Evolutionary conservation across 208 protist genomes (phyloP).

Genomic region (Crithidia acanthocephali): DNA sequence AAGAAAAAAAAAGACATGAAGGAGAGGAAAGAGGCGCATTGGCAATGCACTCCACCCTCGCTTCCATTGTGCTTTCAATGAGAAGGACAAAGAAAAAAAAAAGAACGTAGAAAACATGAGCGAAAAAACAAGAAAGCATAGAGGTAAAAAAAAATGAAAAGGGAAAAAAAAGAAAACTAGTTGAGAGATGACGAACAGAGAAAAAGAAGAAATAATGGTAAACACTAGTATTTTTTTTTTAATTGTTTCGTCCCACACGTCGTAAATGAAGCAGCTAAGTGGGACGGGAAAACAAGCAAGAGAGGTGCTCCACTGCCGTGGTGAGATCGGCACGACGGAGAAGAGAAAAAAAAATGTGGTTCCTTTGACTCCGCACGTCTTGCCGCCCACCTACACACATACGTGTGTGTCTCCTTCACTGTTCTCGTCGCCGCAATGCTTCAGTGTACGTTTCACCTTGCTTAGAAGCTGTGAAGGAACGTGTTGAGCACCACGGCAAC

Average conservation of each 20-base stretch:
- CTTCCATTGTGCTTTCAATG: background rate
- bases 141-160: background rate
- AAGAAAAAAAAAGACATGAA: conserved; percentile 6
- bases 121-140: conserved; percentile 7
- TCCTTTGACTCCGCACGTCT: too few relatives aligned
- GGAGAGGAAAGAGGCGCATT: background rate
- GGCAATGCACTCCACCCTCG: background rate
- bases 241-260: too few relatives aligned
- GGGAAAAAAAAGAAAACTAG: conserved; percentile 6
- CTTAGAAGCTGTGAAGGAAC: conserved; percentile 24
- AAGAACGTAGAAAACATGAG: background rate
- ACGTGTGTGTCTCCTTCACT: background rate
- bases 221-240: too few relatives aligned
- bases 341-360: too few relatives aligned
- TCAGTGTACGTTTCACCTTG: background rate
- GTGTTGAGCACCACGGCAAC: conserved; percentile 38
- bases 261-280: too few relatives aligned
- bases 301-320: too few relatives aligned
- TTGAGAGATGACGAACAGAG: background rate
- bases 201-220: background rate
- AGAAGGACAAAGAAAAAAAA: conserved; percentile 3
- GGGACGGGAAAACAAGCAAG: too few relatives aligned
- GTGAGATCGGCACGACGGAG: too few relatives aligned
- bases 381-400: too few relatives aligned
- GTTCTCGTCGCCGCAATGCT: background rate